These are phyloP conservation scores for Sordaria brevicollis DNA, from an alignment of 495 filamentous ascomycete genomes.

Conservation along the genomic window DNA sequence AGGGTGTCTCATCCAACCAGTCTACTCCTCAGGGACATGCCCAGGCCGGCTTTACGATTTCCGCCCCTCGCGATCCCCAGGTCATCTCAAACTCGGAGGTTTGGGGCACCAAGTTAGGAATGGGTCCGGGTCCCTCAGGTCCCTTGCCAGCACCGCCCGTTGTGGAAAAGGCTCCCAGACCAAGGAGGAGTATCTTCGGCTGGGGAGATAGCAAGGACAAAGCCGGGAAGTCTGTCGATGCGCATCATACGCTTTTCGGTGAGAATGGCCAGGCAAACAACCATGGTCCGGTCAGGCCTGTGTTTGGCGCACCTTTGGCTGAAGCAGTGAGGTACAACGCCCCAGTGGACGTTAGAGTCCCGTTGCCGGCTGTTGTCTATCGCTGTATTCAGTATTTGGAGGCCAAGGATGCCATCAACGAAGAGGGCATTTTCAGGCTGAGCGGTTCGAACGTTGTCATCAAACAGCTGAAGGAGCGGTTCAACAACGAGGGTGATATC, in stretches of 20 bases:
- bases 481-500: slow-evolving; percentile 89
- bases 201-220: slow-evolving; percentile 48
- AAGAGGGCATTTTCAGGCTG: slow-evolving; percentile 94
- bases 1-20: slow-evolving; percentile 24
- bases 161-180: slow-evolving; percentile 65
- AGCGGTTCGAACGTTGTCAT: slow-evolving; percentile 92
- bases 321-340: slow-evolving; percentile 77
- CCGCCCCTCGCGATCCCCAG: slow-evolving; percentile 74
- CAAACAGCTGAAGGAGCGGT: slow-evolving; percentile 79
- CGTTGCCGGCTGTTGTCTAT: slow-evolving; percentile 91
- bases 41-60: slow-evolving; percentile 52
- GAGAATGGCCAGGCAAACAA: slow-evolving; percentile 24
- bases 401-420: slow-evolving; percentile 66
- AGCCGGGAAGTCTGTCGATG: slow-evolving; percentile 37
- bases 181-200: slow-evolving; percentile 80
- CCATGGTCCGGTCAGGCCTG: slow-evolving; percentile 52
- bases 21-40: slow-evolving; percentile 20
- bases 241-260: slow-evolving; percentile 36
- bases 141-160: slow-evolving; percentile 37
- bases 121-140: slow-evolving; percentile 10
- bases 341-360: slow-evolving; percentile 58
- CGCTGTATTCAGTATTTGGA: slow-evolving; percentile 91
- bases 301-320: slow-evolving; percentile 76
- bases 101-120: slow-evolving; percentile 67
- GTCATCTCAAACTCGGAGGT: slow-evolving; percentile 76